Base-by-base conservation (phyloP, 2,329 filamentous ascomycete genomes). In the Fusarium anthophilum region DNA sequence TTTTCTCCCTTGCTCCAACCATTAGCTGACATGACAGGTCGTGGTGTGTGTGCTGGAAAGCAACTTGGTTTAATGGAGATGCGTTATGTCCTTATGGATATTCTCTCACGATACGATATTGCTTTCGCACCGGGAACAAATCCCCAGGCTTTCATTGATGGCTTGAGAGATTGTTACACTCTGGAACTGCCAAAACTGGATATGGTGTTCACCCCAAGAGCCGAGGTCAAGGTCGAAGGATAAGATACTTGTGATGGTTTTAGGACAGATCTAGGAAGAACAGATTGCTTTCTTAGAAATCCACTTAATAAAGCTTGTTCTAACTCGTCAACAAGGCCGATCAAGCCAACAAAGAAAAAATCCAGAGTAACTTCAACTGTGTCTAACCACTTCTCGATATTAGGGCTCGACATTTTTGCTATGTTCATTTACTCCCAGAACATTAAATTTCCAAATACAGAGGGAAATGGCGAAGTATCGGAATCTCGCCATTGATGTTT, bases 11-110 rank as follows among this genome's bases (percentile, higher is more conserved):
- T 2, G 14, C 32, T 15, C 32, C 1, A 35, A 14, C 6, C 32
- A 35, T 35, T 35, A 15, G 10, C 44, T 69, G 8, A 69, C 5
- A 22, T 8, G 1, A 12, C 1, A 75, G 72, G 72, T 0, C 73
- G 72, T 4, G 71, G 65, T 3, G 63, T 70, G 2, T 75, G 73
- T 9, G 73, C 60, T 17, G 73, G 73, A n/a, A 75, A 75, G 6
- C 73, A 75, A 11, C n/a, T 75, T 8, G 73, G 62, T 1, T 18
- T 75, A 0, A 75, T 75, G 73, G 73, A 75, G 17, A 69, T 75
- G 68, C 70, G 70, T 3, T 73, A 66, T 2, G 54, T 73, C 0
- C 63, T 74, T 0, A 60, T 57, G 0, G 66, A 75, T 3, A 67
- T 75, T 26, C 26, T 75, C 3, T 70, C 63, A 0, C 48, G 62